Evolutionary conservation across 352 stramenopile species (phyloP).

Genomic region (Globisporangium orthogonon): DNA sequence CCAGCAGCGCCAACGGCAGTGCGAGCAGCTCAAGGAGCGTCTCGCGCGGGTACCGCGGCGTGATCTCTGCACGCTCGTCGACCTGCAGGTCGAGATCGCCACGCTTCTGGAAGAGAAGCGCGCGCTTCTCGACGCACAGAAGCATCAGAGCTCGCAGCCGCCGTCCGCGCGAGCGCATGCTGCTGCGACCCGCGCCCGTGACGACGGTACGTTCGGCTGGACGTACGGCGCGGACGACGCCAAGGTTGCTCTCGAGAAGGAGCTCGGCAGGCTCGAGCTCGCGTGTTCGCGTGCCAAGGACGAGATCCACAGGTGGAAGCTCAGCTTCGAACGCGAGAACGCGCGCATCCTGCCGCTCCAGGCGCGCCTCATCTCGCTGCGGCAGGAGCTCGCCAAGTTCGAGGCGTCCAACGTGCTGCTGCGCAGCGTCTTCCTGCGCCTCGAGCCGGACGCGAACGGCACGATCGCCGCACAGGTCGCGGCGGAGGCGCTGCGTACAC

Average conservation of each 20-base stretch:
- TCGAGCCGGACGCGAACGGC: conserved; percentile 13
- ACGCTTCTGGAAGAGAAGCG: conserved; percentile 42
- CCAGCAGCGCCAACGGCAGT: conserved; percentile 15
- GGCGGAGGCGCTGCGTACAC: conserved; percentile 11
- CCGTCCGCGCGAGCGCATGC: background rate
- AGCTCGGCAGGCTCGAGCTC: conserved; percentile 35
- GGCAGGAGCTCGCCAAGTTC: conserved; percentile 17
- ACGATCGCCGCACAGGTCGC: conserved; percentile 10
- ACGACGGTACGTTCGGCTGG: background rate
- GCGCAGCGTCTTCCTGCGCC: conserved; percentile 24
- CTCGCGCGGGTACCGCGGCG: conserved; percentile 29
- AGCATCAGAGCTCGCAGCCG: conserved; percentile 14
- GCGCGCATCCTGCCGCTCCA: conserved; percentile 33
- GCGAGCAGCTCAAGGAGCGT: conserved; percentile 26
- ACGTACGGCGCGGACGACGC: conserved; percentile 2
- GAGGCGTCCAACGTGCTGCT: conserved; percentile 24
- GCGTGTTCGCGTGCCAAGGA: conserved; percentile 24
- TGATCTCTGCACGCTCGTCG: conserved; percentile 41
- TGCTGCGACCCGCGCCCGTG: background rate
- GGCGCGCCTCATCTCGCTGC: conserved; percentile 19
- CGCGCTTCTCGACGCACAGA: conserved; percentile 12
- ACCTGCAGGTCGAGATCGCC: conserved; percentile 48
- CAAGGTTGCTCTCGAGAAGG: conserved; percentile 32
- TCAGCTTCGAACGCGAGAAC: conserved; percentile 41
- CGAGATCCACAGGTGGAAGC: conserved; percentile 31